phyloP scores from a whole-genome alignment of 768 basidiomycete species.

The Boletus rufocinnamomeus region DNA sequence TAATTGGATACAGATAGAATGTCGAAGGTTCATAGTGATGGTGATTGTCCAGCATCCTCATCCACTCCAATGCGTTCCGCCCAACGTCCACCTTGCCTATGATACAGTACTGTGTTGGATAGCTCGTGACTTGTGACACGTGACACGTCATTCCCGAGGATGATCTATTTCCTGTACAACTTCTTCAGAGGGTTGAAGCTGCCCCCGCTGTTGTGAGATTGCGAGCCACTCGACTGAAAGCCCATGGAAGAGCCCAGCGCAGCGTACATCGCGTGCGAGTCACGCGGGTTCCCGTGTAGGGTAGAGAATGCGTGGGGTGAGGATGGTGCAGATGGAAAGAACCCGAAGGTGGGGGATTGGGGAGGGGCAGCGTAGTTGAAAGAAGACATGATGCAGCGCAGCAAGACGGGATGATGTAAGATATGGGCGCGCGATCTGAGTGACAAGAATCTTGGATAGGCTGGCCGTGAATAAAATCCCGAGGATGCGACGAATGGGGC shows the following conservation, averaged over 20 bases:
- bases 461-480: not conserved
- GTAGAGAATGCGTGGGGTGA: slow-evolving; percentile 58
- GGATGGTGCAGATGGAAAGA: slow-evolving; percentile 57
- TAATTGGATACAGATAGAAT: slow-evolving; percentile 25
- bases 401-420: slow-evolving; percentile 1
- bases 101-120: slow-evolving; percentile 27
- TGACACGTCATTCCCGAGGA: not conserved
- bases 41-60: not conserved
- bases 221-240: slow-evolving; percentile 26
- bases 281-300: slow-evolving; percentile 63
- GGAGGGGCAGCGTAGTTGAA: slow-evolving; percentile 43
- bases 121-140: not conserved
- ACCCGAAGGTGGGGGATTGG: slow-evolving; percentile 56
- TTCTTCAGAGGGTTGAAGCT: slow-evolving; percentile 38
- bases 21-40: slow-evolving; percentile 20
- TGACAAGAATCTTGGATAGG: not conserved
- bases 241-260: slow-evolving; percentile 42
- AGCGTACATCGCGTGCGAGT: slow-evolving; percentile 59
- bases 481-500: slow-evolving; percentile 1
- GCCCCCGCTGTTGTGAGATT: slow-evolving; percentile 25
- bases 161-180: slow-evolving; percentile 35
- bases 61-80: not conserved
- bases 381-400: slow-evolving; percentile 43
- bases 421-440: not conserved
- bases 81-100: slow-evolving; percentile 14